A percentile compares a stretch with the other conserved stretches of the same genome.
Conservation (phyloP, 1,139 yeast genomes). For the Scheffersomyces stambukii region DNA sequence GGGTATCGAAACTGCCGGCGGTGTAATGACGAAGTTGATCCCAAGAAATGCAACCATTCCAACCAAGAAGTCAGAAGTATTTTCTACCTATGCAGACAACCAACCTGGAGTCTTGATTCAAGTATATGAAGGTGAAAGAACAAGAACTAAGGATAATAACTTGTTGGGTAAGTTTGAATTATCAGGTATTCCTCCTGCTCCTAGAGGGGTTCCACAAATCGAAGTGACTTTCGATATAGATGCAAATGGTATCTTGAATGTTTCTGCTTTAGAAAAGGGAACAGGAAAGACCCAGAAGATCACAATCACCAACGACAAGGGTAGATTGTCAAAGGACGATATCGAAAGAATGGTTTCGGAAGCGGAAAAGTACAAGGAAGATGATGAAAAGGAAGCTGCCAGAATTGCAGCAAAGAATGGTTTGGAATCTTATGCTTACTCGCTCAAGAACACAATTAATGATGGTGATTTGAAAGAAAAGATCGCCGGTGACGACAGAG, state of each 20-base stretch:
- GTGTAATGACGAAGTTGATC: slow-evolving; percentile 94
- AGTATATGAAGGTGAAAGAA: slow-evolving; percentile 96
- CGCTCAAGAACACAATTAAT: slow-evolving; percentile 58
- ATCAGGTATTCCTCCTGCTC: slow-evolving; percentile 94
- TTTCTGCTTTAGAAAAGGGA: slow-evolving; percentile 90
- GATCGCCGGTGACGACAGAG: slow-evolving; percentile 45
- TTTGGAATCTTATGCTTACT: slow-evolving; percentile 85
- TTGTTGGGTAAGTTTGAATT: slow-evolving; percentile 91
- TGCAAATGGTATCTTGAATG: slow-evolving; percentile 93
- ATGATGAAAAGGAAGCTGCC: slow-evolving; percentile 33
- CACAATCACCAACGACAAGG: slow-evolving; percentile 43
- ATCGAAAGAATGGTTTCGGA: slow-evolving; percentile 47
- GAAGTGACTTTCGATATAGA: slow-evolving; percentile 92
- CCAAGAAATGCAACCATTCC: slow-evolving; percentile 96
- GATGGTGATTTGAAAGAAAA: slow-evolving; percentile 51
- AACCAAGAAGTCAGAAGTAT: slow-evolving; percentile 89
- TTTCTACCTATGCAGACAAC: slow-evolving; percentile 94
- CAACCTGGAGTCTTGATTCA: slow-evolving; percentile 95
- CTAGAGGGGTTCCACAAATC: slow-evolving; percentile 96
- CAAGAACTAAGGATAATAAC: slow-evolving; percentile 92
- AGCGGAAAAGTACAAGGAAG: slow-evolving; percentile 39
- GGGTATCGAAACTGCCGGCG: slow-evolving; percentile 96
- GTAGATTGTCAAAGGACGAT: slow-evolving; percentile 47
- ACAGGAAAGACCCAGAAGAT: slow-evolving; percentile 59
- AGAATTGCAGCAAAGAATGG: slow-evolving; percentile 65